A percentile compares a stretch with the other conserved stretches of the same genome.
These are phyloP conservation scores for Entomortierella parvispora DNA, from an alignment of 192 early-diverging fungal genomes.

Conservation along the genomic window DNA sequence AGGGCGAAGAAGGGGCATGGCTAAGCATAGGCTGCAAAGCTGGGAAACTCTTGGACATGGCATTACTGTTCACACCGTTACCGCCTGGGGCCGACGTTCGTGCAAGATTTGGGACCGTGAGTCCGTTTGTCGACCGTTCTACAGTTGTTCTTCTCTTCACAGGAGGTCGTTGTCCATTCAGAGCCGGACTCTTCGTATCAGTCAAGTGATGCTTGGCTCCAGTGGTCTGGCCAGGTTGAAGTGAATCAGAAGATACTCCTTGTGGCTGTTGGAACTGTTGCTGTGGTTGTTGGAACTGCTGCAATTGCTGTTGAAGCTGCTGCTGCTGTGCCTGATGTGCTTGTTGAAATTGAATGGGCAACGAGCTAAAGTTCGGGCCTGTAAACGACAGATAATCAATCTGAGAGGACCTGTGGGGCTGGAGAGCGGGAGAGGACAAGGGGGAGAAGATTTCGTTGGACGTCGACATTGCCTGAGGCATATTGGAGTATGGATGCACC, in stretches of 20 bases:
- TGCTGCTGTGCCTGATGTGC: conserved; percentile 29
- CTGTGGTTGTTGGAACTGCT: conserved; percentile 8
- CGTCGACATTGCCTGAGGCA: conserved; percentile 41
- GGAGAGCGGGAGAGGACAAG: conserved; percentile 70
- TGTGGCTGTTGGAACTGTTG: conserved; percentile 18
- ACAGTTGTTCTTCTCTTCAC: conserved; percentile 39
- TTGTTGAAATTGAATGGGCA: conserved; percentile 46
- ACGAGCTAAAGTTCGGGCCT: conserved; percentile 6
- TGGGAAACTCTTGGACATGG: conserved; percentile 28
- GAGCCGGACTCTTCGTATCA: conserved; percentile 6
- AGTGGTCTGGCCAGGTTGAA: too few species aligned
- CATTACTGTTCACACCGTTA: conserved; percentile 1
- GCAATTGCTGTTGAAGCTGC: conserved; percentile 18
- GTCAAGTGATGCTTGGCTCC: conserved; percentile 24
- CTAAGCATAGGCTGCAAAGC: conserved; percentile 12
- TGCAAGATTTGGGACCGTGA: too few species aligned
- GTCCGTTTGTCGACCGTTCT: conserved; percentile 4
- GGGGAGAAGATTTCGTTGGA: conserved; percentile 64
- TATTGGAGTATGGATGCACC: conserved; percentile 58
- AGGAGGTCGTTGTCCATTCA: conserved; percentile 25
- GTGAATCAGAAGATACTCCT: not conserved
- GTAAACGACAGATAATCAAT: conserved; percentile 30
- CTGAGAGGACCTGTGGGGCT: conserved; percentile 51
- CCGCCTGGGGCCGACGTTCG: too few species aligned
- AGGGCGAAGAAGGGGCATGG: not conserved